These are phyloP conservation scores for Bisporella sp. DNA, from an alignment of 2,329 filamentous ascomycete genomes.

Conservation along the genomic window DNA sequence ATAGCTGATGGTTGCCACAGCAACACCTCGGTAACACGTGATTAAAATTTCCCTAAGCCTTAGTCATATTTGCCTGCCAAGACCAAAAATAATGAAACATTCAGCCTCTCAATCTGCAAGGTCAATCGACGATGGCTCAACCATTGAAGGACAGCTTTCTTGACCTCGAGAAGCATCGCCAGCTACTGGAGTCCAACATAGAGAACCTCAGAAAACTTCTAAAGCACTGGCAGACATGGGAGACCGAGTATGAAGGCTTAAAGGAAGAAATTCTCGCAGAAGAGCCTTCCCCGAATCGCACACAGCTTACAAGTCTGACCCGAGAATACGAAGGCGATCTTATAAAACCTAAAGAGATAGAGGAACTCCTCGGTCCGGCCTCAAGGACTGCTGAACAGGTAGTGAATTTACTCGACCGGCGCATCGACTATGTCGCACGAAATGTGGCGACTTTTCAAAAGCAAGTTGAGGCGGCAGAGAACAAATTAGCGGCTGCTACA, in stretches of 20 bases:
- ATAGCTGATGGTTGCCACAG: background rate
- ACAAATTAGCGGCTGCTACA: conserved; percentile 59
- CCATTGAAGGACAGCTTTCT: conserved; percentile 38
- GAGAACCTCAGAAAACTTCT: conserved; percentile 67
- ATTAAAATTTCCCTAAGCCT: background rate
- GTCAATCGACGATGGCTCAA: conserved; percentile 17
- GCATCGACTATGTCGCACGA: conserved; percentile 83
- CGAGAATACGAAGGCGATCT: conserved; percentile 47
- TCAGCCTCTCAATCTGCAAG: background rate
- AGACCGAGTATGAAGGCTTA: conserved; percentile 84
- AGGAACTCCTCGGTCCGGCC: conserved; percentile 38
- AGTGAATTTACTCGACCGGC: conserved; percentile 58
- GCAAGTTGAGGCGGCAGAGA: conserved; percentile 57
- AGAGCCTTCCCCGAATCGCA: conserved; percentile 36
- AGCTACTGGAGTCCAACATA: conserved; percentile 69
- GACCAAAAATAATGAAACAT: background rate
- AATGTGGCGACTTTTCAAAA: conserved; percentile 72
- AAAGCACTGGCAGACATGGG: conserved; percentile 84
- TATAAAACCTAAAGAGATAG: conserved; percentile 50
- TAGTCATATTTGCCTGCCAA: background rate
- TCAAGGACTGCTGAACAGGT: conserved; percentile 55
- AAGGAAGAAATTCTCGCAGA: conserved; percentile 66
- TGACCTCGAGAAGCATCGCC: conserved; percentile 68
- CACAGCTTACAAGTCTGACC: conserved; percentile 47
- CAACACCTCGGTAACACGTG: too few relatives aligned